Conservation (phyloP, 345 rosid species). For the Luvunga scandens region DNA sequence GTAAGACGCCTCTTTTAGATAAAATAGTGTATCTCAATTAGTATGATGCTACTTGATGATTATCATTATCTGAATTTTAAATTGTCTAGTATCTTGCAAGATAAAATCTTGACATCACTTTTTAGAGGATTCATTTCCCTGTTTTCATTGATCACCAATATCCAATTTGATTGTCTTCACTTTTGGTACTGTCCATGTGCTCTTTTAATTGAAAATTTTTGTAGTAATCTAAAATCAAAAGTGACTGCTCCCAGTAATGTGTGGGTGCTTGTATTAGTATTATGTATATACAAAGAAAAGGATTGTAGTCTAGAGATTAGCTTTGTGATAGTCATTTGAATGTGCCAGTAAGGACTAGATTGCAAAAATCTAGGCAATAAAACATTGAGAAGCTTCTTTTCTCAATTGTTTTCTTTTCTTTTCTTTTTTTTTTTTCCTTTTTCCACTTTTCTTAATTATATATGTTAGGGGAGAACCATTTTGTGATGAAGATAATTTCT, state of each 20-base stretch:
- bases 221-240: background rate
- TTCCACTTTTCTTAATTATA: no score
- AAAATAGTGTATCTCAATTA: background rate
- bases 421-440: no score
- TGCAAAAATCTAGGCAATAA: no score
- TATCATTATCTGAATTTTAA: background rate
- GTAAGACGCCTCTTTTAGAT: conserved; percentile 28
- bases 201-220: background rate
- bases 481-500: background rate
- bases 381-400: no score
- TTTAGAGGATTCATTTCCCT: background rate
- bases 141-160: background rate
- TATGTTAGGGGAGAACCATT: background rate
- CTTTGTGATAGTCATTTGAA: background rate
- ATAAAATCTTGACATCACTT: background rate
- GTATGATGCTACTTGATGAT: background rate
- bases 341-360: background rate
- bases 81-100: background rate
- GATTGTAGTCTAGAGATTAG: background rate
- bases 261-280: background rate
- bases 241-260: background rate
- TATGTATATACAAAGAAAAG: background rate
- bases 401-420: no score
- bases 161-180: background rate
- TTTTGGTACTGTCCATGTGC: background rate